Percentiles rank a stretch among this genome's conserved stretches.
Evolutionary conservation across 257 asterid genomes (phyloP).

Genomic region (Jaltomata sinuosa): DNA sequence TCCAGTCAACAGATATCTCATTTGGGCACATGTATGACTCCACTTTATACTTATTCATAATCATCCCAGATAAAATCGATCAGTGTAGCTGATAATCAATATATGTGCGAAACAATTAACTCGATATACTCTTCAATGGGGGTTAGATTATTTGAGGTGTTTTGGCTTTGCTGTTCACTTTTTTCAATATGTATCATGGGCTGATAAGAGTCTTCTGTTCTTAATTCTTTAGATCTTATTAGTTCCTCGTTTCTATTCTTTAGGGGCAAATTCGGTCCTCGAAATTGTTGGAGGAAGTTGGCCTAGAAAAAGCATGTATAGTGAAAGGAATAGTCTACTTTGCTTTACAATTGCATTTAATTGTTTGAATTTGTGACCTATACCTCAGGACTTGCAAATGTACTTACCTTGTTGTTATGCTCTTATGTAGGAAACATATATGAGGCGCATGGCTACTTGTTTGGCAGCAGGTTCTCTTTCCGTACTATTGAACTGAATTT

Average conservation of each 20-base stretch:
- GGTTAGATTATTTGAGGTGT: neutral
- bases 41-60: neutral
- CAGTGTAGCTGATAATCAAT: neutral
- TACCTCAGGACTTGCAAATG: neutral
- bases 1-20: neutral
- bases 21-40: neutral
- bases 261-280: neutral
- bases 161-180: neutral
- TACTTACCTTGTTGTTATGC: neutral
- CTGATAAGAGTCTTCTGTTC: neutral
- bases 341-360: neutral
- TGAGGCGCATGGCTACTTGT: conserved; percentile 84
- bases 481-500: conserved; percentile 3
- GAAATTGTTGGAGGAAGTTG: neutral
- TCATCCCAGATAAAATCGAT: neutral
- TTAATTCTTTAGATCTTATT: neutral
- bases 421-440: conserved; percentile 59
- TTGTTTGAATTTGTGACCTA: neutral
- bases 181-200: neutral
- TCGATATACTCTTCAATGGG: neutral
- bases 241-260: neutral
- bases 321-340: neutral
- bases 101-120: neutral
- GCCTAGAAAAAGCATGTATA: neutral
- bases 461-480: conserved; percentile 69